These are phyloP conservation scores for Yamadazyma friedrichii DNA, from an alignment of 1,139 yeast species.

Conservation along the genomic window DNA sequence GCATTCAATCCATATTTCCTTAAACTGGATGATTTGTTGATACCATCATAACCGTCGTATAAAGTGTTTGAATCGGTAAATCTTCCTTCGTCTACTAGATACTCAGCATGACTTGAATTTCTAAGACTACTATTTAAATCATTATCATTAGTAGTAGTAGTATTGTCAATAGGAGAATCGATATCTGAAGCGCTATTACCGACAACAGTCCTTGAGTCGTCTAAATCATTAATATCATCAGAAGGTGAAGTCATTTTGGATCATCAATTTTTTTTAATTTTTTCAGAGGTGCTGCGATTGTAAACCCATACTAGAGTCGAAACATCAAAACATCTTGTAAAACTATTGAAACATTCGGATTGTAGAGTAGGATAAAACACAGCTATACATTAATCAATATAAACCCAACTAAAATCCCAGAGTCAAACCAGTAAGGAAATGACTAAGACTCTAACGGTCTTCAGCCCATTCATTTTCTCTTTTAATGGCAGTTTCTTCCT, in stretches of 20 bases:
- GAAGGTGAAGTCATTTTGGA: too few relatives aligned
- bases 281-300: too few relatives aligned
- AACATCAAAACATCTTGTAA: too few relatives aligned
- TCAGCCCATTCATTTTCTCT: constrained; percentile 99
- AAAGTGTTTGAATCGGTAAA: constrained; percentile 9
- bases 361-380: too few relatives aligned
- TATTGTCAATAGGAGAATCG: constrained; percentile 88
- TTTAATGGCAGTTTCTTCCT: constrained; percentile 96
- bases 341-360: too few relatives aligned
- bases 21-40: constrained; percentile 7
- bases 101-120: constrained; percentile 5
- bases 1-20: constrained; percentile 28
- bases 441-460: constrained; percentile 44
- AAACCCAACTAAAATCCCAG: too few relatives aligned
- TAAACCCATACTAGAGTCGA: too few relatives aligned
- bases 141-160: constrained; percentile 93
- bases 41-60: constrained; percentile 9
- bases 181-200: background rate
- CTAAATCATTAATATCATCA: too few relatives aligned
- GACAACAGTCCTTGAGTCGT: background rate
- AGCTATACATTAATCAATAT: too few relatives aligned
- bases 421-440: too few relatives aligned
- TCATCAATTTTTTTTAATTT: too few relatives aligned
- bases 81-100: constrained; percentile 8
- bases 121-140: constrained; percentile 88